Evolutionary conservation across 2,329 filamentous ascomycete genomes (phyloP).

Genomic region (Xenosphaeropsis pyriputrescens): DNA sequence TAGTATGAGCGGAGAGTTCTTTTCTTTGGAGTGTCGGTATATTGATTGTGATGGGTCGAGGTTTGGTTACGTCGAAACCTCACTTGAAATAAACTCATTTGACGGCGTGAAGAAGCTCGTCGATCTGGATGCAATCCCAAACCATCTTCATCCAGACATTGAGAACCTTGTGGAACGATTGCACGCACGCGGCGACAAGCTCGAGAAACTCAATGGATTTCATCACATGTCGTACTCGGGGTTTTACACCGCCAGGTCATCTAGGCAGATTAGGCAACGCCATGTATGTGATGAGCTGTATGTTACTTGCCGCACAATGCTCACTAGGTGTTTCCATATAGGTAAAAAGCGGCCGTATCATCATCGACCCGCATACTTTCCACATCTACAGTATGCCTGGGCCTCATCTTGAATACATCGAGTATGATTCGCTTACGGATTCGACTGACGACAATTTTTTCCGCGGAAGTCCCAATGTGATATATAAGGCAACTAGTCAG

Average conservation of each 20-base stretch:
- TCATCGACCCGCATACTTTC: slow-evolving; percentile 7
- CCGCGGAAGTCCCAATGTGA: slow-evolving; percentile 3
- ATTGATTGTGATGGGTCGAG: slow-evolving; percentile 32
- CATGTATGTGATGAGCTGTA: slow-evolving; percentile 6
- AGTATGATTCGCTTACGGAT: background rate
- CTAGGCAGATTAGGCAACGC: slow-evolving; percentile 6
- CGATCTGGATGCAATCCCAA: slow-evolving; percentile 27
- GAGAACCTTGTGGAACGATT: slow-evolving; percentile 20
- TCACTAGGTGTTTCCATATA: slow-evolving; percentile 2
- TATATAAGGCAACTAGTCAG: slow-evolving; percentile 5
- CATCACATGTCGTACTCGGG: slow-evolving; percentile 30
- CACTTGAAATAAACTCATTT: slow-evolving; percentile 25
- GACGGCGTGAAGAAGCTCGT: slow-evolving; percentile 28
- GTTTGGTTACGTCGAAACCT: slow-evolving; percentile 24
- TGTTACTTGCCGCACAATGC: background rate
- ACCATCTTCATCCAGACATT: slow-evolving; percentile 25
- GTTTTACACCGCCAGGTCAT: slow-evolving; percentile 7
- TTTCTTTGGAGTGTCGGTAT: slow-evolving; percentile 24
- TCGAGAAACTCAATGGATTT: slow-evolving; percentile 28
- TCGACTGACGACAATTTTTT: background rate
- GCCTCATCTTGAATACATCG: background rate
- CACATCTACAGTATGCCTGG: slow-evolving; percentile 5
- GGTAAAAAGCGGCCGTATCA: slow-evolving; percentile 7
- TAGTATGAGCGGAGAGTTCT: slow-evolving; percentile 20
- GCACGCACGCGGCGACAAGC: slow-evolving; percentile 25